Percentiles rank a stretch among this genome's conserved stretches.
phyloP scores from a whole-genome alignment of 352 stramenopile genomes.

The Aphanomyces astaci region DNA sequence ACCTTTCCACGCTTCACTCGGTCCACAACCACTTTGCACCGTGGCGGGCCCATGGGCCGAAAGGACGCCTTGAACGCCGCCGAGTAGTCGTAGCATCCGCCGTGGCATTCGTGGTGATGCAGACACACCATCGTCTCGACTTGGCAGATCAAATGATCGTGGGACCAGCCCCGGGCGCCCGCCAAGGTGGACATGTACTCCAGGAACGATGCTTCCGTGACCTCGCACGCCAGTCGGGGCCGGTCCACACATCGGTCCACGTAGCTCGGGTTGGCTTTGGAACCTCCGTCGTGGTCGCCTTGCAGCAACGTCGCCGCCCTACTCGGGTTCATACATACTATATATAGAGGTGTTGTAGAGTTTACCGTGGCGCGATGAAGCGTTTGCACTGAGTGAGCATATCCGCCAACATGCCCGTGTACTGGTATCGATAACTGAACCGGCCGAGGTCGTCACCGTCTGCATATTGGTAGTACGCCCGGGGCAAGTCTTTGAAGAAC shows the following conservation, averaged over 20 bases:
- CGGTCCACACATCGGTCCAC: not conserved
- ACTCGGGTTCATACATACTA: not conserved
- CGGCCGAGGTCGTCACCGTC: constrained; percentile 39
- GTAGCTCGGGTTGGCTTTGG: not conserved
- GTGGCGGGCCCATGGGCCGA: constrained; percentile 24
- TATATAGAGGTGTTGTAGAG: not conserved
- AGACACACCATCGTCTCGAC: constrained; percentile 39
- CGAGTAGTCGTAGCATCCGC: constrained; percentile 34
- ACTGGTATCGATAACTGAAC: constrained; percentile 75
- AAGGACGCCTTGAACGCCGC: constrained; percentile 36
- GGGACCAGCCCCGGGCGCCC: not conserved
- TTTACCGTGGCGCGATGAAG: not conserved
- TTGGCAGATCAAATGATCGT: constrained; percentile 15
- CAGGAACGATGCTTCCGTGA: not conserved
- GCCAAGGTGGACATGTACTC: not conserved
- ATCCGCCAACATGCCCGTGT: constrained; percentile 37
- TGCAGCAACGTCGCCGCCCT: not conserved
- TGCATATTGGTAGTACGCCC: not conserved
- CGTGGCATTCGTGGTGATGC: constrained; percentile 35
- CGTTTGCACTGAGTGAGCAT: constrained; percentile 44
- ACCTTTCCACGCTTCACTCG: constrained; percentile 37
- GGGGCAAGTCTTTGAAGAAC: constrained; percentile 20
- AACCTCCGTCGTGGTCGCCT: too few relatives aligned
- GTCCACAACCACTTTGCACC: constrained; percentile 37
- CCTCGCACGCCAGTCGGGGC: not conserved